These are phyloP conservation scores for Peniophora sp. DNA, from an alignment of 1,284 basidiomycete genomes.

Conservation along the genomic window DNA sequence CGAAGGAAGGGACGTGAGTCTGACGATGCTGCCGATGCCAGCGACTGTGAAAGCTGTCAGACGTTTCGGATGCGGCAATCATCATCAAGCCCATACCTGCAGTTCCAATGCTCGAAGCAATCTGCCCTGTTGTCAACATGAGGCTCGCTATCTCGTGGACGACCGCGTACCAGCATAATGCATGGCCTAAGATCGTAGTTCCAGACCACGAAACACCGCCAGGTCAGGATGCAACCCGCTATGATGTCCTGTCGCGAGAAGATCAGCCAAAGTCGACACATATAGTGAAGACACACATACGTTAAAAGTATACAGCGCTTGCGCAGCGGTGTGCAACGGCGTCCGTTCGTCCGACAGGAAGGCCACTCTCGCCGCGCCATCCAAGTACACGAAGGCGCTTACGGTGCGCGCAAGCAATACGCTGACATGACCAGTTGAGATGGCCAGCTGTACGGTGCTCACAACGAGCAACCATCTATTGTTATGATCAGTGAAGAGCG, in stretches of 20 bases:
- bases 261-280: too few species aligned
- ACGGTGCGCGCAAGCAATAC: not conserved
- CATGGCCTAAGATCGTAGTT: not conserved
- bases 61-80: not conserved
- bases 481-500: not conserved
- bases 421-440: not conserved
- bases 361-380: not conserved
- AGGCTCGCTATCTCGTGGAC: not conserved
- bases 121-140: not conserved
- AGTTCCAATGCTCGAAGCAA: not conserved
- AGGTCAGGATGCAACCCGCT: not conserved
- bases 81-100: not conserved
- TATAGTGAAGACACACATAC: not conserved
- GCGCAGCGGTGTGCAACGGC: not conserved
- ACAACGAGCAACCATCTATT: not conserved
- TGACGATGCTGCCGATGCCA: not conserved
- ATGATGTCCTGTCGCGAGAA: not conserved
- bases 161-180: not conserved
- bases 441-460: not conserved
- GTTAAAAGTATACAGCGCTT: not conserved
- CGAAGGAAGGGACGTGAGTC: not conserved
- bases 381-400: not conserved
- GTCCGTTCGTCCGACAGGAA: not conserved
- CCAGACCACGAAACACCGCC: not conserved
- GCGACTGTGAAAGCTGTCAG: not conserved